A percentile compares a stretch with the other conserved stretches of the same genome.
Evolutionary conservation across 1,284 basidiomycete species (phyloP).

Genomic region (Cutaneotrichosporon sp.): DNA sequence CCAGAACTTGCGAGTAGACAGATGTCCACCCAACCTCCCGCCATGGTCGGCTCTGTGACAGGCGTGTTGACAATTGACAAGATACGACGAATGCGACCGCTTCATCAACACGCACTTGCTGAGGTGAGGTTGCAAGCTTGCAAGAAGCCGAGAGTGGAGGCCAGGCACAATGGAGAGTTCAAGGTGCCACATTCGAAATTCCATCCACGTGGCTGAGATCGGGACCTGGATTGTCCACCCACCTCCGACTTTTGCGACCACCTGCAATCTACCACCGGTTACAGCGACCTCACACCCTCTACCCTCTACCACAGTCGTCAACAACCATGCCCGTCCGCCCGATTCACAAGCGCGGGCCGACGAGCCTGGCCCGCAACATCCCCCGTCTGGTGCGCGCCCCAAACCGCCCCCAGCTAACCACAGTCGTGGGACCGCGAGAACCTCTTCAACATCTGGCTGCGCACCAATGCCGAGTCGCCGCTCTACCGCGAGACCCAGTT

Average conservation of each 20-base stretch:
- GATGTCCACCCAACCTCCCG: no score
- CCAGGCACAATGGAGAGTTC: background rate
- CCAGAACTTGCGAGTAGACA: no score
- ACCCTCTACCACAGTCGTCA: background rate
- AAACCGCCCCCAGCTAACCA: slow-evolving; percentile 1
- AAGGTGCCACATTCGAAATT: slow-evolving; percentile 5
- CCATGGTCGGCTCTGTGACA: no score
- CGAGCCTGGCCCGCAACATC: slow-evolving; percentile 45
- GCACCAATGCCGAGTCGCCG: slow-evolving; percentile 59
- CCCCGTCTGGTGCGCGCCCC: slow-evolving; percentile 49
- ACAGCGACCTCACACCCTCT: slow-evolving; percentile 9
- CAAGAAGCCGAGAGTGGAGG: background rate
- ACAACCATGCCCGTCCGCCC: slow-evolving; percentile 24
- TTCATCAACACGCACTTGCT: no score
- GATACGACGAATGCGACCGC: no score
- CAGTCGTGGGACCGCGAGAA: slow-evolving; percentile 82
- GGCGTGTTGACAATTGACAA: no score
- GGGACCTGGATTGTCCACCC: background rate
- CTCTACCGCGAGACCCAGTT: slow-evolving; percentile 61
- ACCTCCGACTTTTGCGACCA: slow-evolving; percentile 20
- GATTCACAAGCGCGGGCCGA: slow-evolving; percentile 20
- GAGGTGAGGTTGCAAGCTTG: no score
- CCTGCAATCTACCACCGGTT: background rate
- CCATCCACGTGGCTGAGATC: slow-evolving; percentile 10
- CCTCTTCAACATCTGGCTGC: slow-evolving; percentile 74